Base-by-base conservation (phyloP, 441 rosid genomes). In the Gossypium laxum region DNA sequence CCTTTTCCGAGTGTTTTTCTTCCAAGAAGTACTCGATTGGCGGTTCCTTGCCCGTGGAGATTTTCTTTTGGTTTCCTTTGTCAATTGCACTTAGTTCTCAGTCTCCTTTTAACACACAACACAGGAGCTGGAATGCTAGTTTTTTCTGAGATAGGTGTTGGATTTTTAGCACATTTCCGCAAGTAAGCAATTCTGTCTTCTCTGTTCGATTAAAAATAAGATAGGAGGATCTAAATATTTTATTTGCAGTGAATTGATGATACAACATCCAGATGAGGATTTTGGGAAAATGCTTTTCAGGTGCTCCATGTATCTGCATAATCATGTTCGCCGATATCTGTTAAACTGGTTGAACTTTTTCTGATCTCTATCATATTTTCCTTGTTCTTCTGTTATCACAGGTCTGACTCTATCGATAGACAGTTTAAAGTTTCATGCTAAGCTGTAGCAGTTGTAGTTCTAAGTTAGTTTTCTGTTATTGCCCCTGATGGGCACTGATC, bases 11-110 rank as follows among this genome's bases (percentile, higher is more conserved):
- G 82, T 77, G 82, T 83, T 89, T 72, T 86, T 96, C 69, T 79
- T 91, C 81, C 96, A 85, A 85, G 96, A 90, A 89, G 90, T 82
- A 79, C 96, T 91, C 17, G 89, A 91, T 71, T 88, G 96, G 97
- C 91, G 95, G 83, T 87, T 89, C 82, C 82, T 88, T 59, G 77
- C 80, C 67, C 81, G 70, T 77, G 85, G 96, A 80, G 92, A 87
- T 82, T 87, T 88, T 74, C 90, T 88, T 69, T 77, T 85, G 85
- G 88, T 85, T 75, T 87, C 96, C 82, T 90, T 90, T 76, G 89
- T 90, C 75, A 94, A 91, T 82, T 89, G 97, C 85, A 94, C 98
- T 74, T 91, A 91, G 93, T 82, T 78, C 57, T 76, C 82, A 4
- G 73, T 74, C 81, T 81, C 76, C 52, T 69, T 72, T 80, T 43